Conservation (phyloP, 2,329 filamentous ascomycete genomes). For the Cadophora sp. region DNA sequence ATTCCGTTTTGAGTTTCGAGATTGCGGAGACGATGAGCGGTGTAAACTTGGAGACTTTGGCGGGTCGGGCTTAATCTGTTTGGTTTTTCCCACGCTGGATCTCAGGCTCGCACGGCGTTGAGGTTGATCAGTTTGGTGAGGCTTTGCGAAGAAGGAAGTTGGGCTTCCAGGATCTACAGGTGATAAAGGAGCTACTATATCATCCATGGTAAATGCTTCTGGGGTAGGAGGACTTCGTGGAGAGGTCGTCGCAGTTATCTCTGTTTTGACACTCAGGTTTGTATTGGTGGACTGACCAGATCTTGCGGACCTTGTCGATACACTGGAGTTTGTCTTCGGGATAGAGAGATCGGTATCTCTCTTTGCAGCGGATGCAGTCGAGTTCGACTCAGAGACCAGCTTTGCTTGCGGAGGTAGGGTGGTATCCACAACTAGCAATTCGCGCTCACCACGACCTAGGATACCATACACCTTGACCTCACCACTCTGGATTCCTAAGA, state of each 20-base stretch:
- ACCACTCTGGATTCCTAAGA: constrained; percentile 69
- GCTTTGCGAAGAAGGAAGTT: too few relatives aligned
- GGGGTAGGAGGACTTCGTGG: not conserved
- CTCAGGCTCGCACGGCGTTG: not conserved
- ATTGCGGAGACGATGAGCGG: constrained; percentile 1
- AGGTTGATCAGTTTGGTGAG: too few relatives aligned
- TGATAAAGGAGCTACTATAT: too few relatives aligned
- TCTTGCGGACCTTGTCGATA: not conserved
- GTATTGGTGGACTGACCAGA: constrained; percentile 14
- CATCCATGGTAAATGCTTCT: too few relatives aligned
- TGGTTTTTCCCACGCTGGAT: not conserved
- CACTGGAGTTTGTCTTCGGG: not conserved
- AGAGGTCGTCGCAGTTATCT: not conserved
- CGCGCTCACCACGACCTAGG: constrained; percentile 71
- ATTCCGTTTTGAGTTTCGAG: not conserved
- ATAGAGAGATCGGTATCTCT: not conserved
- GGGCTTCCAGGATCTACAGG: not conserved
- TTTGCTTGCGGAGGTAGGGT: constrained; percentile 32
- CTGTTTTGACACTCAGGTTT: not conserved
- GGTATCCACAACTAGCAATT: constrained; percentile 71
- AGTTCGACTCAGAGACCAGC: constrained; percentile 35
- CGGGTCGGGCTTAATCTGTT: not conserved
- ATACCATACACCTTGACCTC: constrained; percentile 73
- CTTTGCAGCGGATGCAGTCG: not conserved
- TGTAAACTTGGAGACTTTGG: not conserved